Conservation (phyloP, 1,284 basidiomycete species). For the Puccinia coronata region DNA sequence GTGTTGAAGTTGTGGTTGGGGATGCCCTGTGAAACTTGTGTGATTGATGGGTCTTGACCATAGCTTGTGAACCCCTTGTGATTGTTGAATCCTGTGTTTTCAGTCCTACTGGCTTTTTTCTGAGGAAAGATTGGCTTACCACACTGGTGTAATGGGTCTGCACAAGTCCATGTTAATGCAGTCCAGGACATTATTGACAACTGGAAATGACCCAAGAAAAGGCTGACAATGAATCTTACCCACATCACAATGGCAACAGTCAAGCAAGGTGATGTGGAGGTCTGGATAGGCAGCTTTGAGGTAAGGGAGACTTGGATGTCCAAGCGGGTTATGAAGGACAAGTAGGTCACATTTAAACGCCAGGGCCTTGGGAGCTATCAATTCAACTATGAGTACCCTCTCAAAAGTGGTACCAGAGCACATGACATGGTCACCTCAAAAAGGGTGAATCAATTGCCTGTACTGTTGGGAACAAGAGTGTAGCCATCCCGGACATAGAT, state of each 20-base stretch:
- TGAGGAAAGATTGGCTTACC: too few species aligned
- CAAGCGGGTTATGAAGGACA: neutral
- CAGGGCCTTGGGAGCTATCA: neutral
- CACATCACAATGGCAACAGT: neutral
- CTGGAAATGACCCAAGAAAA: neutral
- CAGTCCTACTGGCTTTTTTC: too few species aligned
- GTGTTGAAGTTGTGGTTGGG: too few species aligned
- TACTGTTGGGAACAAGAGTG: neutral
- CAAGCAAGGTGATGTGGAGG: neutral
- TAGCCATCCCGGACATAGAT: neutral
- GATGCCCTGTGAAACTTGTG: too few species aligned
- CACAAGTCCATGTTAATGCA: slow-evolving; percentile 5
- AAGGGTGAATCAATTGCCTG: too few species aligned
- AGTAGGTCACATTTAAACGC: neutral
- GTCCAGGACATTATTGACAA: neutral
- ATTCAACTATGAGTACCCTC: neutral
- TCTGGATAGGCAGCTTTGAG: neutral
- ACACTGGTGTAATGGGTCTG: neutral
- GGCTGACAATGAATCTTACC: neutral
- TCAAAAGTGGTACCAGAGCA: neutral
- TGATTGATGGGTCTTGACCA: too few species aligned
- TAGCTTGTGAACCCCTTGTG: too few species aligned
- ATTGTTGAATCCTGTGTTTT: too few species aligned
- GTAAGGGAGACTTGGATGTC: neutral
- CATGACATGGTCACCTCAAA: too few species aligned